phyloP scores from a whole-genome alignment of 228 moss, liverwort and hornwort species.

The Sphagnum magellanicum region DNA sequence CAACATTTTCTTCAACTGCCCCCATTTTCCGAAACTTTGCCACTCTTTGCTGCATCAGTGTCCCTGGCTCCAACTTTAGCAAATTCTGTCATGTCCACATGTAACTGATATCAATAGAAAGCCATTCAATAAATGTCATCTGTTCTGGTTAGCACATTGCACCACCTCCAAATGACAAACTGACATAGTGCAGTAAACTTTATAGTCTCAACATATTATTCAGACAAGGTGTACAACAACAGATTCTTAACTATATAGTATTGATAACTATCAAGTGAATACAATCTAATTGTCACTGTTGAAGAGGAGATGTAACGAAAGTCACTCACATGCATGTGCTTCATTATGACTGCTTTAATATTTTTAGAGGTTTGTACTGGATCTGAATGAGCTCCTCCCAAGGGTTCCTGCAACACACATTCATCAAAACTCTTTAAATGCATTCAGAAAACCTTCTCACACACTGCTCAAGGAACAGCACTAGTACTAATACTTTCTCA shows the following conservation, averaged over 20 bases:
- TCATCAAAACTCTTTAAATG: too few species aligned
- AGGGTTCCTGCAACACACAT: slow-evolving; percentile 53
- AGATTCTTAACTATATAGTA: too few species aligned
- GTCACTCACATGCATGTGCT: slow-evolving; percentile 67
- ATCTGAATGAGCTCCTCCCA: slow-evolving; percentile 93
- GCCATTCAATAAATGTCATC: too few species aligned
- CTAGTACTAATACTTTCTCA: neutral
- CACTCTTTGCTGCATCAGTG: slow-evolving; percentile 65
- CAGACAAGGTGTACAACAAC: too few species aligned
- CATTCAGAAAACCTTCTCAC: too few species aligned
- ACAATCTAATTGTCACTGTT: too few species aligned
- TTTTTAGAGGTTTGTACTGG: slow-evolving; percentile 77
- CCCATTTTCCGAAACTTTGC: slow-evolving; percentile 92
- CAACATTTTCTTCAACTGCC: slow-evolving; percentile 66
- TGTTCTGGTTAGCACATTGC: too few species aligned
- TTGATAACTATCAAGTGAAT: too few species aligned
- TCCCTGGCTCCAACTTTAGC: slow-evolving; percentile 56
- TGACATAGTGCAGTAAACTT: too few species aligned
- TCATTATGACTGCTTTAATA: slow-evolving; percentile 74
- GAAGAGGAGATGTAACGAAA: neutral
- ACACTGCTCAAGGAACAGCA: neutral
- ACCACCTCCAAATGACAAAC: too few species aligned
- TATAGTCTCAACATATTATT: too few species aligned
- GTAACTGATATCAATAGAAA: too few species aligned
- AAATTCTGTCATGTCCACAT: slow-evolving; percentile 42